phyloP scores from a whole-genome alignment of 2,329 filamentous ascomycete genomes.

The Diaporthe velutina region DNA sequence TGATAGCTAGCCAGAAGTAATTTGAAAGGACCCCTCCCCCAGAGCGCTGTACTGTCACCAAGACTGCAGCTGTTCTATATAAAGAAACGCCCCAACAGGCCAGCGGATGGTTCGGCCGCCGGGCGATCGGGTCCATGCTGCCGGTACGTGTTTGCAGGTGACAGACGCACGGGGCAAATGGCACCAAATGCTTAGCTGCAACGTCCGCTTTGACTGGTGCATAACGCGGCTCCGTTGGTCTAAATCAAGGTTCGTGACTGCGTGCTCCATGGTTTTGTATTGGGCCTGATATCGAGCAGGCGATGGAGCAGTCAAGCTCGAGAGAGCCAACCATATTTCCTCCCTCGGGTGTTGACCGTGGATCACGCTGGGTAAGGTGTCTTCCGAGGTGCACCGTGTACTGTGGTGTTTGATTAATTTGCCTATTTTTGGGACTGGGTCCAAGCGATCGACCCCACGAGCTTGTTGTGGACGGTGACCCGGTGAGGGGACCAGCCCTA shows the following conservation, averaged over 20 bases:
- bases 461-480: slow-evolving; percentile 20
- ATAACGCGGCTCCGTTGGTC: background rate
- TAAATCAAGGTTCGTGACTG: background rate
- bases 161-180: slow-evolving; percentile 13
- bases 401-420: background rate
- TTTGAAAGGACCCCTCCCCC: no score
- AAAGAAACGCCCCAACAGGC: slow-evolving; percentile 10
- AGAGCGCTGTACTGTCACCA: background rate
- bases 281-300: background rate
- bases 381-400: background rate
- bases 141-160: slow-evolving; percentile 17
- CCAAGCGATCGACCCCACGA: slow-evolving; percentile 22
- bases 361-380: slow-evolving; percentile 8
- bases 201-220: slow-evolving; percentile 19
- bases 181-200: slow-evolving; percentile 20
- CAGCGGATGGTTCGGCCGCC: background rate
- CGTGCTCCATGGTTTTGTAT: background rate
- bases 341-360: background rate
- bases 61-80: slow-evolving; percentile 6
- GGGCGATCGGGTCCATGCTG: slow-evolving; percentile 22
- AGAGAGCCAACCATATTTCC: background rate
- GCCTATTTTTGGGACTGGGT: slow-evolving; percentile 20
- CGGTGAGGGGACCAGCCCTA: slow-evolving; percentile 11
- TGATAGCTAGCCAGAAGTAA: background rate
- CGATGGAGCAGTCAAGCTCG: background rate